Evolutionary conservation across 2,329 filamentous ascomycete genomes (phyloP), one percentile per base, ranked within the genome.

Genomic region (Coniochaeta sp.): DNA sequence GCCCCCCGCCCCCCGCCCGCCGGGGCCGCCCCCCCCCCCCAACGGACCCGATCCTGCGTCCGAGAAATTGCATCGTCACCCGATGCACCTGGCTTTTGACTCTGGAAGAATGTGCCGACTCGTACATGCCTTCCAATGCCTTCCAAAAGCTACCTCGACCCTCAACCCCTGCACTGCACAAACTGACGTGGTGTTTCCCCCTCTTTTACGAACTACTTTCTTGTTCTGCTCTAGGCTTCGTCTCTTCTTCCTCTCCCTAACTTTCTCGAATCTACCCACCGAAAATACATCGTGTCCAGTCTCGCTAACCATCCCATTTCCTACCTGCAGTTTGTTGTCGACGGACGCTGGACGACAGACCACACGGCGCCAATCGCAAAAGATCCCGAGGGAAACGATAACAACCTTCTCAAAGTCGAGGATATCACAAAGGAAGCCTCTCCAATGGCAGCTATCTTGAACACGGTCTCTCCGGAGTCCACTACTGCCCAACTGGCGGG

Each of bases 311-410:
- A 66, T 60, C 60, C 68, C 66, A 47, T 62, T 61, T 47, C 26
- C 59, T n/a, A 58, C 55, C 60, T 62, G 67, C 73, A 97, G 93
- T 99, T 96, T 74, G 90, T 99, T 68, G 93, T 97, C 66, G 91
- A 99, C 82, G 91, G 90, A 67, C 85, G 84, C 67, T 99, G 95
- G 95, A 87, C 86, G 57, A 89, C 87, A 73, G 93, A 97, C 75
- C 85, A 88, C 68, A 86, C 86, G 61, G 89, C 88, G 47, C 89
- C 90, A 62, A 88, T 89, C 76, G 93, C 97, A 77, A 85, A 86
- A 70, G 93, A 97, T 80, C 82, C 84, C 65, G 81, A 87, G 69
- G 89, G 90, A 69, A 96, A 93, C 82, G 81, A 92, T 69, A 98
- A 98, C 83, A 98, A 98, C 85, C 86, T 97, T 65, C 83, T 99